Evolutionary conservation across 371 early-diverging fungal species (phyloP), one percentile per base, ranked within the genome.

Genomic region (Circinella umbellata): DNA sequence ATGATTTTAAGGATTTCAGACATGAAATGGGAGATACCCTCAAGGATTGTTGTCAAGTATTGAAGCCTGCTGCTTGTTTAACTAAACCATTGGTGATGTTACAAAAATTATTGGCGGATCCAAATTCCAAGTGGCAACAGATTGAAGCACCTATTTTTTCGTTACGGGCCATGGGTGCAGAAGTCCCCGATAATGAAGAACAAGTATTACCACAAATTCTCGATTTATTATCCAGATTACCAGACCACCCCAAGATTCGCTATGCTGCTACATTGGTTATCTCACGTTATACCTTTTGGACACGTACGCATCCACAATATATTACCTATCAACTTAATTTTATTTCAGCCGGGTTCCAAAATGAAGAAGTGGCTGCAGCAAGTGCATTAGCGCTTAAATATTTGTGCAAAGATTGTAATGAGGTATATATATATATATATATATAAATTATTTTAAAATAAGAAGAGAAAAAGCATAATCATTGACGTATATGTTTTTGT

Each of bases 21-120:
- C 97, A 99, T 76, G 87, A 88, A 51, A 96, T 98, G 87, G 99
- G 98, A 36, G 97, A 98, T 70, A 95, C 96, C n/a, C 84, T 99
- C 59, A 99, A 99, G 82, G 96, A 95, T 73, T 96, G 97, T 70
- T 95, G 95, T 38, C 75, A 85, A 7, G 88, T 98, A 3, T 76
- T 97, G 3, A 95, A 96, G 5, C 80, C 87, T 10, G 85, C 92
- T 8, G 84, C 84, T 37, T 93, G 96, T 34, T 80, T 98, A 37
- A 66, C 82, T 0, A 90, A 90, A 42, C 94, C 96, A 0, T 91
- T 90, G 77, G 71, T 78, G 8, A 69, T 73, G 17, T 74, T 88
- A 36, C 71, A 78, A 13, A 59, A 48, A 18, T 74, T 76, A 17
- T 72, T 87, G 48, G 76, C 69, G 6, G 64, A 74, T 1, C 57